phyloP scores from a whole-genome alignment of 805 yeast genomes.

The Yarrowia sp. region DNA sequence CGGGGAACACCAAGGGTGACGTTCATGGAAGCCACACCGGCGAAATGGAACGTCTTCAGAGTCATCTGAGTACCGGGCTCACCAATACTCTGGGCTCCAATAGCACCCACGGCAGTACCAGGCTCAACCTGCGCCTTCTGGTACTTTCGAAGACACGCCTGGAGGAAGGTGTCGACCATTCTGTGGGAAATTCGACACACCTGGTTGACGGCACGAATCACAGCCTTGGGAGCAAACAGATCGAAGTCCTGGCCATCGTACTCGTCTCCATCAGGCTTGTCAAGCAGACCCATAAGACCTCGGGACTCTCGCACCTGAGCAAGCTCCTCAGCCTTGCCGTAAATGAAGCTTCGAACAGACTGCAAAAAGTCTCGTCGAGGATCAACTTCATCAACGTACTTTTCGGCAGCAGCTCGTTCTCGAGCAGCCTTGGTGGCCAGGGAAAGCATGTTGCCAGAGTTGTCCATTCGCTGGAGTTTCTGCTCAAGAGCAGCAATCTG shows the following conservation, averaged over 20 bases:
- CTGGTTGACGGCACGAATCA: constrained; percentile 49
- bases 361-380: constrained; percentile 86
- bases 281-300: constrained; percentile 58
- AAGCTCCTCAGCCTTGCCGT: constrained; percentile 62
- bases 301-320: constrained; percentile 63
- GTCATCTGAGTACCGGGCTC: constrained; percentile 99
- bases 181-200: constrained; percentile 63
- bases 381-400: constrained; percentile 80
- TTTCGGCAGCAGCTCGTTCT: constrained; percentile 53
- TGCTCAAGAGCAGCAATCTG: constrained; percentile 68
- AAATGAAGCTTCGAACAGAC: constrained; percentile 71
- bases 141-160: constrained; percentile 80
- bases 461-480: constrained; percentile 70
- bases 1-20: constrained; percentile 99
- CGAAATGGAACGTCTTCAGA: constrained; percentile 94
- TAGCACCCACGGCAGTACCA: constrained; percentile 99
- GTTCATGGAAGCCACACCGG: constrained; percentile 99
- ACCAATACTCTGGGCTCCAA: constrained; percentile 99
- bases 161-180: constrained; percentile 70
- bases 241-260: constrained; percentile 49
- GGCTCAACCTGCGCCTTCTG: constrained; percentile 94
- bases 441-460: constrained; percentile 63
- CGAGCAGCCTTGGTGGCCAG: constrained; percentile 51
- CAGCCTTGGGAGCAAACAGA: constrained; percentile 45
- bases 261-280: constrained; percentile 55